Evolutionary conservation across 768 basidiomycete genomes (phyloP).

Genomic region (Cyclocybe aegerita): DNA sequence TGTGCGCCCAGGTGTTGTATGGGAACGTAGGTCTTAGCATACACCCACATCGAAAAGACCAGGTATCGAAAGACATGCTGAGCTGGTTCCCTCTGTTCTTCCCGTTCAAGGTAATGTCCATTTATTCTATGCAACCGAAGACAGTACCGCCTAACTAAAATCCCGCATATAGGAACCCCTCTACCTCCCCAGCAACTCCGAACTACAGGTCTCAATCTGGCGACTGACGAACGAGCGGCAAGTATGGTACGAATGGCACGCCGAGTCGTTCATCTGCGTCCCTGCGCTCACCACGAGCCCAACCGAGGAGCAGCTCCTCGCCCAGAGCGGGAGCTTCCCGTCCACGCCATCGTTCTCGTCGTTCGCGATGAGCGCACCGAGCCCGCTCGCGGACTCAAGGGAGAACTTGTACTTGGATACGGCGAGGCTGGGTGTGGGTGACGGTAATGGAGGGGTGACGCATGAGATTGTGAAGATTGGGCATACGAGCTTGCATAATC

Average conservation of each 20-base stretch:
- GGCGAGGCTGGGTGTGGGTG: conserved; percentile 11
- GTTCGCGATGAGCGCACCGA: conserved; percentile 38
- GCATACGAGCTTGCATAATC: conserved; percentile 91
- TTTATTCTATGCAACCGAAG: conserved; percentile 20
- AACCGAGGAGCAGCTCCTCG: conserved; percentile 27
- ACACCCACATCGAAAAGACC: conserved; percentile 85
- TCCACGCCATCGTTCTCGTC: conserved; percentile 20
- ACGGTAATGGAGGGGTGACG: conserved; percentile 12
- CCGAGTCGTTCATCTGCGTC: conserved; percentile 85
- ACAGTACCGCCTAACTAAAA: conserved; percentile 2
- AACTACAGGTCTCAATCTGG: conserved; percentile 93
- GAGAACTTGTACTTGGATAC: conserved; percentile 34
- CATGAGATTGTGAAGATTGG: conserved; percentile 83
- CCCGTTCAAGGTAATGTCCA: conserved; percentile 69
- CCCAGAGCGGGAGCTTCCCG: conserved; percentile 5
- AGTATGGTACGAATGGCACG: conserved; percentile 99
- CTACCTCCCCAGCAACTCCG: conserved; percentile 89
- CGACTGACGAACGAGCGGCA: conserved; percentile 84
- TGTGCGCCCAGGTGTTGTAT: conserved; percentile 60
- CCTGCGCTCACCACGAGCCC: conserved; percentile 30
- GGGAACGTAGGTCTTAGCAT: conserved; percentile 90
- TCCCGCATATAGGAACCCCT: conserved; percentile 70
- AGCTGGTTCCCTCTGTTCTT: conserved; percentile 99
- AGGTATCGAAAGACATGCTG: conserved; percentile 93
- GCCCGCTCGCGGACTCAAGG: conserved; percentile 71